Conservation (phyloP, 129 eudicot species). For the Flaveria trinervia region DNA sequence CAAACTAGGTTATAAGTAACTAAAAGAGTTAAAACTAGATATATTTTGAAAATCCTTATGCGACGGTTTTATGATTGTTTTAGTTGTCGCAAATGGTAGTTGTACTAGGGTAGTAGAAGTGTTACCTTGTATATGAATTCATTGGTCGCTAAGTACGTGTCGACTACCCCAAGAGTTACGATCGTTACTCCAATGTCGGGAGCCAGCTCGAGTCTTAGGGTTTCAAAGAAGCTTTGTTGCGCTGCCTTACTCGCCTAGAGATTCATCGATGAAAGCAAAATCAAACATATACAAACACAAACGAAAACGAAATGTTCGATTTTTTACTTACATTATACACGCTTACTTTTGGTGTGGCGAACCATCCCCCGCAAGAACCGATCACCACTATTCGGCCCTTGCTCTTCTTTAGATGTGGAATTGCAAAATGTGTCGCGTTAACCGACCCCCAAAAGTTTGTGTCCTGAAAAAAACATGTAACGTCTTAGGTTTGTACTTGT, state of each 20-base stretch:
- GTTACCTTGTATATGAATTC: constrained; percentile 42
- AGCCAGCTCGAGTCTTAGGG: constrained; percentile 59
- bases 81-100: not conserved
- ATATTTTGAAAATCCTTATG: not conserved
- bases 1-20: no score
- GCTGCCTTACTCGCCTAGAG: constrained; percentile 80
- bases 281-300: not conserved
- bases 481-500: not conserved
- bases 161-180: constrained; percentile 55
- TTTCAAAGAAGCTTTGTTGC: constrained; percentile 62
- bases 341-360: constrained; percentile 49
- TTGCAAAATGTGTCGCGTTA: constrained; percentile 52
- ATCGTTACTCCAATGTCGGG: constrained; percentile 57
- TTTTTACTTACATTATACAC: constrained; percentile 48
- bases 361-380: constrained; percentile 59
- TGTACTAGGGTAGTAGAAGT: not conserved
- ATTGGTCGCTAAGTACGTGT: constrained; percentile 51
- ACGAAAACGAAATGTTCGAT: not conserved
- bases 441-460: constrained; percentile 81
- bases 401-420: constrained; percentile 60
- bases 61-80: not conserved
- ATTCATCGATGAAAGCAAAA: not conserved
- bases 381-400: constrained; percentile 58
- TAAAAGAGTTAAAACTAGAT: no score
- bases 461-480: constrained; percentile 39